A percentile compares a stretch with the other conserved stretches of the same genome.
Conservation (phyloP, 169 alveolate species). For the Plasmodium gaboni region DNA sequence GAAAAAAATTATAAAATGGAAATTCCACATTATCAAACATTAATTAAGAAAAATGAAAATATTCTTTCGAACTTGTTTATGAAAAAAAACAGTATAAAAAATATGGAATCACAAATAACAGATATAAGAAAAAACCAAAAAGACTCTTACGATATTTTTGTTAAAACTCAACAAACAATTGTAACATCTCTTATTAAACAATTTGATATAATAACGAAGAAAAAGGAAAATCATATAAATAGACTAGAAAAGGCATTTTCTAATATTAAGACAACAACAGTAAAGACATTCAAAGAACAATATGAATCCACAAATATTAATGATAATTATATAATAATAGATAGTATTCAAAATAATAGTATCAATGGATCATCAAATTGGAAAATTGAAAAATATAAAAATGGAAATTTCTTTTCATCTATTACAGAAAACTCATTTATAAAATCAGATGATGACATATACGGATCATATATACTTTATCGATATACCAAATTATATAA, state of each 20-base stretch:
- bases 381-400: conserved; percentile 57
- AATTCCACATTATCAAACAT: conserved; percentile 16
- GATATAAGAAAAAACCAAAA: conserved; percentile 26
- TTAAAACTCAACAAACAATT: conserved; percentile 16
- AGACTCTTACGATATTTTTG: conserved; percentile 1
- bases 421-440: conserved; percentile 40
- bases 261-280: conserved; percentile 35
- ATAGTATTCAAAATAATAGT: conserved; percentile 22
- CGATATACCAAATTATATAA: conserved; percentile 50
- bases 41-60: conserved; percentile 22
- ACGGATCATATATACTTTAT: conserved; percentile 63
- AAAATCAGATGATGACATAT: conserved; percentile 33
- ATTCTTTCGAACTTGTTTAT: conserved; percentile 41
- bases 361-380: conserved; percentile 54
- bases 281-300: conserved; percentile 41
- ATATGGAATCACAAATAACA: conserved; percentile 21
- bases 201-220: conserved; percentile 40
- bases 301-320: conserved; percentile 49
- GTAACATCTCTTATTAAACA: conserved; percentile 28
- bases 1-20: conserved; percentile 27
- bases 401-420: conserved; percentile 58
- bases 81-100: conserved; percentile 24
- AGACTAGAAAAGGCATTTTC: conserved; percentile 34
- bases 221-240: conserved; percentile 42
- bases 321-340: conserved; percentile 57